Evolutionary conservation across 352 stramenopile genomes (phyloP).

Genomic region (Globisporangium emineosum): DNA sequence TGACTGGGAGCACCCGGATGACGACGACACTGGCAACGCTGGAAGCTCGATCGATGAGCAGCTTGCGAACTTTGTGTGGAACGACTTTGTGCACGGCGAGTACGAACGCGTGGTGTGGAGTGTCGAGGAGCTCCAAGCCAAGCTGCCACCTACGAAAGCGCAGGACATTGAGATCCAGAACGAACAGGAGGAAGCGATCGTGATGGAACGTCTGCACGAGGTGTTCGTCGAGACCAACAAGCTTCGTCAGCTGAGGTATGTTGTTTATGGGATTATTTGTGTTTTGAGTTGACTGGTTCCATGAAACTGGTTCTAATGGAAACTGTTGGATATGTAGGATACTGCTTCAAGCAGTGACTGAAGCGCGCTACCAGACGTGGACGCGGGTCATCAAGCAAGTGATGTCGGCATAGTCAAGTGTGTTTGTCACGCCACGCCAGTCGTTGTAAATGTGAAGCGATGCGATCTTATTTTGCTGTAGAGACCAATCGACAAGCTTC

Average conservation of each 20-base stretch:
- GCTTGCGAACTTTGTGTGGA: slow-evolving; percentile 44
- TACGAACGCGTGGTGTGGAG: slow-evolving; percentile 68
- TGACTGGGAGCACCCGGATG: slow-evolving; percentile 58
- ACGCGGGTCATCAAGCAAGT: slow-evolving; percentile 34
- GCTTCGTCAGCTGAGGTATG: slow-evolving; percentile 38
- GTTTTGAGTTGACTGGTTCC: neutral
- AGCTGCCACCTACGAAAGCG: slow-evolving; percentile 34
- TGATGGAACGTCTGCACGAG: slow-evolving; percentile 31
- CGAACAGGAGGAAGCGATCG: slow-evolving; percentile 22
- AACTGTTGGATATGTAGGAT: slow-evolving; percentile 21
- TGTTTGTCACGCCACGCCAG: neutral
- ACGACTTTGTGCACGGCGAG: slow-evolving; percentile 54
- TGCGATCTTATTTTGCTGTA: neutral
- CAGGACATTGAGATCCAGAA: slow-evolving; percentile 23
- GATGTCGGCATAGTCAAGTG: slow-evolving; percentile 17
- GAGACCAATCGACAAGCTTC: too few species aligned
- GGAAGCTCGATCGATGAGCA: slow-evolving; percentile 54
- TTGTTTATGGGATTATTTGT: neutral
- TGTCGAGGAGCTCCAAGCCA: slow-evolving; percentile 59
- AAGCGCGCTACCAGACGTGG: slow-evolving; percentile 53
- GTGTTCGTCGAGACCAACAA: slow-evolving; percentile 47
- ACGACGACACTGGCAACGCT: slow-evolving; percentile 19
- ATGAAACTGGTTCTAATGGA: neutral
- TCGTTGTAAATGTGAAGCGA: neutral
- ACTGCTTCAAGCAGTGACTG: slow-evolving; percentile 51